Percentiles rank a stretch among this genome's conserved stretches.
Conservation (phyloP, 805 yeast species). For the Nakazawaea wyomingensis region DNA sequence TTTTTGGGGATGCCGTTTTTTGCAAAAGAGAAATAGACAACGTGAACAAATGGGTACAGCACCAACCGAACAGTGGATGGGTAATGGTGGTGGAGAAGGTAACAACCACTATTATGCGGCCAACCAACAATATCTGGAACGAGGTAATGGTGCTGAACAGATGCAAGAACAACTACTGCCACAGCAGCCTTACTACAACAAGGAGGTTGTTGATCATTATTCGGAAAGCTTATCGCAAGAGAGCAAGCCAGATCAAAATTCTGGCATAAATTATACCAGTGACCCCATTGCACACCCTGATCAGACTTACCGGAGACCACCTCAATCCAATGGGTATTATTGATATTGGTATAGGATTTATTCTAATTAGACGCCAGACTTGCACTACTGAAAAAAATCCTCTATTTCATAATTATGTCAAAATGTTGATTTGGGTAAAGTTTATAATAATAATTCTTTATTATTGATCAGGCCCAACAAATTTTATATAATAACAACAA, state of each 20-base stretch:
- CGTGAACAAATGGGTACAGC: constrained; percentile 7
- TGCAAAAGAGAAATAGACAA: constrained; percentile 2
- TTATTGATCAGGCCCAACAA: too few relatives aligned
- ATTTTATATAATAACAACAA: too few relatives aligned
- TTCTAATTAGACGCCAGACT: neutral
- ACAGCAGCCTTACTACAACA: neutral
- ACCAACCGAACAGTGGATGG: constrained; percentile 10
- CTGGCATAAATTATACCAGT: neutral
- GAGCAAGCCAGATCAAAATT: neutral
- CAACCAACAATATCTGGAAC: neutral
- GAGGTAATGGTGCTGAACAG: too few relatives aligned
- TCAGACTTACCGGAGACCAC: constrained; percentile 12
- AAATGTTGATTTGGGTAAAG: too few relatives aligned
- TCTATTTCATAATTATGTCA: neutral
- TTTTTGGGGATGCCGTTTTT: constrained; percentile 1
- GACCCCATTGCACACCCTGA: constrained; percentile 4
- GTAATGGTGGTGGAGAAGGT: neutral
- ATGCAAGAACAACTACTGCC: neutral
- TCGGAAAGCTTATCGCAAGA: neutral
- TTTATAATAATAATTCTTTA: too few relatives aligned
- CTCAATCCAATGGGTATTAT: too few relatives aligned
- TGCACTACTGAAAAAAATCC: neutral
- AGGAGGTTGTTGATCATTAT: neutral
- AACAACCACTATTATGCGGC: constrained; percentile 4
- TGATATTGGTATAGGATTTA: too few relatives aligned